Percentiles rank a stretch among this genome's conserved stretches.
Evolutionary conservation across 768 basidiomycete species (phyloP).

Genomic region (Pleurotus eryngii): DNA sequence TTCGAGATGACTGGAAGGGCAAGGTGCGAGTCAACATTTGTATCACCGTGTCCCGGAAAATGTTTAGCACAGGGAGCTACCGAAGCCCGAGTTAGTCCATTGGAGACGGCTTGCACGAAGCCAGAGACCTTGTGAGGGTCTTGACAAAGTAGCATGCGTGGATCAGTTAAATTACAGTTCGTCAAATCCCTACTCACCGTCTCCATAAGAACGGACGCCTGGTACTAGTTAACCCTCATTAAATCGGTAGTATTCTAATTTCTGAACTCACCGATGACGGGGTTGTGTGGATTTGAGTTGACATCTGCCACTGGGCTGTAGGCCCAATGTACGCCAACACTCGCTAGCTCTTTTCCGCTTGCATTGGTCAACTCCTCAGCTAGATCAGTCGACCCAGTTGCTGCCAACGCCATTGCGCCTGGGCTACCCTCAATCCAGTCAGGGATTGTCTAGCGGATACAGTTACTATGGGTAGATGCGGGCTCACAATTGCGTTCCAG

Average conservation of each 20-base stretch:
- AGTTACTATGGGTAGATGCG: slow-evolving; percentile 9
- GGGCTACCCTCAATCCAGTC: slow-evolving; percentile 38
- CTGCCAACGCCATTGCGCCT: slow-evolving; percentile 70
- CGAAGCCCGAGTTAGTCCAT: slow-evolving; percentile 43
- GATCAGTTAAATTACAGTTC: neutral
- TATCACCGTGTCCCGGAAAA: slow-evolving; percentile 76
- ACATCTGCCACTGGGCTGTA: slow-evolving; percentile 72
- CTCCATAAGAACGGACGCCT: slow-evolving; percentile 72
- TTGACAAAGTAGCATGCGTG: slow-evolving; percentile 19
- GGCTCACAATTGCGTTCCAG: slow-evolving; percentile 67
- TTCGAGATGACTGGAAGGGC: slow-evolving; percentile 62
- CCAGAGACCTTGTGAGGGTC: slow-evolving; percentile 51
- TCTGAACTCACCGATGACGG: slow-evolving; percentile 57
- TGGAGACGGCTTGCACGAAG: slow-evolving; percentile 44
- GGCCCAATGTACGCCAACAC: slow-evolving; percentile 68
- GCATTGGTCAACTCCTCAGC: slow-evolving; percentile 43
- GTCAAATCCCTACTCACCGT: slow-evolving; percentile 36
- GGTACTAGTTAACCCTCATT: neutral
- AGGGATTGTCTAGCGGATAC: neutral
- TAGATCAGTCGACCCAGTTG: slow-evolving; percentile 44
- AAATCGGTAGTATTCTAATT: neutral
- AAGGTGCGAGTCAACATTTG: slow-evolving; percentile 67
- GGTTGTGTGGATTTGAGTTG: slow-evolving; percentile 66
- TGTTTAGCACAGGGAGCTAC: slow-evolving; percentile 67
- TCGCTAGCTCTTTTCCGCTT: slow-evolving; percentile 52